A percentile compares a stretch with the other conserved stretches of the same genome.
Conservation (phyloP, 805 yeast species). For the Lipomyces spencermartinsiae region DNA sequence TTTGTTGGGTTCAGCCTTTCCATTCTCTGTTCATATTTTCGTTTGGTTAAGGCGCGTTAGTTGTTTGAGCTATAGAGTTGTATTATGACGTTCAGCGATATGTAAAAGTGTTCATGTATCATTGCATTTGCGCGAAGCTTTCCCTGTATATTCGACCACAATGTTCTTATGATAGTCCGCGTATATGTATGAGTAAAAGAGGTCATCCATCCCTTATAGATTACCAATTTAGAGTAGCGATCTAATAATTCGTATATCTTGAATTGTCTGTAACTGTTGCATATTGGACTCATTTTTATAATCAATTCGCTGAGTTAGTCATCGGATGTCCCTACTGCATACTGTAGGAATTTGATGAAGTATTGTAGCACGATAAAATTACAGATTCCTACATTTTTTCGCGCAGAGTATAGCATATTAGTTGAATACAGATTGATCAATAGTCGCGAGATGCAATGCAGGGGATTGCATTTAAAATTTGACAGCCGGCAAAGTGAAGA, state of each 20-base stretch:
- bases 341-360: too few relatives aligned
- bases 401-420: too few relatives aligned
- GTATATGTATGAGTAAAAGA: background rate
- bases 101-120: background rate
- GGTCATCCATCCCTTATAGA: background rate
- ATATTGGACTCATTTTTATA: too few relatives aligned
- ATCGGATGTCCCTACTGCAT: too few relatives aligned
- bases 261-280: too few relatives aligned
- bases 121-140: background rate
- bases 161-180: too few relatives aligned
- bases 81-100: background rate
- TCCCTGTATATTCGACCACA: background rate
- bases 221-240: background rate
- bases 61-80: background rate
- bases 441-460: too few relatives aligned
- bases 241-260: background rate
- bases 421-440: too few relatives aligned
- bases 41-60: slow-evolving; percentile 1
- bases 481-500: too few relatives aligned
- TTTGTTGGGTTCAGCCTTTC: background rate
- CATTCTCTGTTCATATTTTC: background rate
- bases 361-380: background rate
- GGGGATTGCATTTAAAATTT: too few relatives aligned
- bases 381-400: too few relatives aligned
- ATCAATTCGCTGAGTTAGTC: too few relatives aligned